Base-by-base conservation (phyloP, 164 flowering plant species). In the Vitis rupestris region DNA sequence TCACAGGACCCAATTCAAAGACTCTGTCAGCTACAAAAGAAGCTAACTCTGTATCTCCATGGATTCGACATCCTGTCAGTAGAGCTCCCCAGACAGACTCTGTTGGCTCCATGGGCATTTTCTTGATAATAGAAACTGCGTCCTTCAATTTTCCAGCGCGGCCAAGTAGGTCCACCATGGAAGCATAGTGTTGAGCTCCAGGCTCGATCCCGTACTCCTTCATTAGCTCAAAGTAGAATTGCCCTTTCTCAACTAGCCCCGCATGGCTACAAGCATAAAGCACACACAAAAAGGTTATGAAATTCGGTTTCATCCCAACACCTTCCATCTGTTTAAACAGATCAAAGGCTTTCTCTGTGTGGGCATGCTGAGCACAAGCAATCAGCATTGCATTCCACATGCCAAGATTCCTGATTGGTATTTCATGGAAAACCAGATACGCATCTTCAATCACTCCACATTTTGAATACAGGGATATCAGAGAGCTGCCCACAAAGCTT, bases 41-140 rank as follows among this genome's bases (percentile, higher is more conserved):
- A 8, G 97, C 98, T 78, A 90, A 74, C 60, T 96, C 92, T 10
- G 90, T 88, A 67, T 93, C 66, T 4, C 85, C 82, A 78, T 91
- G 98, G 23, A 83, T 70, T 47, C 95, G 80, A 69, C 95, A 91
- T 14, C 97, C 99, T 2, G 95, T 90, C 71, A 96, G 67, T 9
- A 93, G 81, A 67, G 98, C 97, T 73, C 97, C 93, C 97, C 98
- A 96, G 0, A 93, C 85, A 14, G 86, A 82, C 66, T 93, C 97
- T 6, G 93, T 90, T 10, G 98, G 95, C 30, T 82, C 71, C 30
- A 90, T 78, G 12, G 98, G 90, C 98, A 95, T 95, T 65, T 77
- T 72, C 58, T 80, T 48, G 30, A 93, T 87, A 1, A 91, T 63
- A 13, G 75, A 62, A 44, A 84, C 69, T 13, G 99, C 97, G 15